Conservation (phyloP, 495 filamentous ascomycete genomes). For the Baudoinia panamericana region DNA sequence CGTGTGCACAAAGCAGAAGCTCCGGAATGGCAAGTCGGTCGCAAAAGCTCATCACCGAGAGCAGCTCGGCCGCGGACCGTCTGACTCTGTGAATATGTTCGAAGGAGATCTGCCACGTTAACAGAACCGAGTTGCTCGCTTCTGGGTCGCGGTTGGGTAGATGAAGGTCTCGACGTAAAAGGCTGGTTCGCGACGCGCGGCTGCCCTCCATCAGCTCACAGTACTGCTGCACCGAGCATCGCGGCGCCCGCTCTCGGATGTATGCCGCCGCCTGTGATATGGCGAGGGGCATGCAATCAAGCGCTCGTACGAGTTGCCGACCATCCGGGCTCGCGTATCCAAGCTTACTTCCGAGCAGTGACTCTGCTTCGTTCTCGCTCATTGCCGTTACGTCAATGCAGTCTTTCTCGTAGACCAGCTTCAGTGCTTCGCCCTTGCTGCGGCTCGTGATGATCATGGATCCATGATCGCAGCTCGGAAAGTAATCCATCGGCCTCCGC, state of each 20-base stretch:
- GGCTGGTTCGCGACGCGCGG: slow-evolving; percentile 1
- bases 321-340: too few species aligned
- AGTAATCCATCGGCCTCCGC: too few species aligned
- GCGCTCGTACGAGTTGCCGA: too few species aligned
- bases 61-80: slow-evolving; percentile 25
- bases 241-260: slow-evolving; percentile 4
- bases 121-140: slow-evolving; percentile 9
- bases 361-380: neutral
- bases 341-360: neutral
- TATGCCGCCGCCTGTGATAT: slow-evolving; percentile 16
- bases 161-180: neutral
- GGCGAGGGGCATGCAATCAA: slow-evolving; percentile 14
- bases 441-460: too few species aligned
- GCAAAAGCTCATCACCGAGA: slow-evolving; percentile 30
- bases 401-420: slow-evolving; percentile 1
- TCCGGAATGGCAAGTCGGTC: slow-evolving; percentile 25
- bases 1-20: slow-evolving; percentile 7
- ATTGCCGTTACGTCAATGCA: neutral
- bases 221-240: slow-evolving; percentile 11
- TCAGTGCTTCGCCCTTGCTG: neutral
- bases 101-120: slow-evolving; percentile 20
- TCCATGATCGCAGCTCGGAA: too few species aligned
- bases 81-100: slow-evolving; percentile 10
- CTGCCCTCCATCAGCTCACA: slow-evolving; percentile 6
- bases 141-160: slow-evolving; percentile 9